A percentile compares a stretch with the other conserved stretches of the same genome.
These are phyloP conservation scores for Emergomyces orientalis DNA, from an alignment of 2,329 filamentous ascomycete species.

Conservation along the genomic window DNA sequence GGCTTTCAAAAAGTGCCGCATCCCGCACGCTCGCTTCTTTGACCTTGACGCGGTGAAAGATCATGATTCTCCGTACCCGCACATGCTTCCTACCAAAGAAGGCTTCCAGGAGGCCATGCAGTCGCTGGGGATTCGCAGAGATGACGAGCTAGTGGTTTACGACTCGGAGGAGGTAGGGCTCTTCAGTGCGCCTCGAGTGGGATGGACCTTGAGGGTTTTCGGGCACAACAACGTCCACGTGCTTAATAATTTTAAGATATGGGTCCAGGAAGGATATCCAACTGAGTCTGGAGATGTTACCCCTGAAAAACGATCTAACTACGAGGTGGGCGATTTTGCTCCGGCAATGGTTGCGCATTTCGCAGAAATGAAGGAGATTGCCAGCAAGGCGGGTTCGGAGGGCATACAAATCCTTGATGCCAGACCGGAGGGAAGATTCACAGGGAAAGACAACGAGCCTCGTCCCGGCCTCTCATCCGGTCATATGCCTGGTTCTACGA, in stretches of 20 bases:
- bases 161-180: constrained; percentile 86
- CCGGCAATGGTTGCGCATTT: constrained; percentile 63
- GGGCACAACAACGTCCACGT: constrained; percentile 83
- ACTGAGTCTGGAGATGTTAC: constrained; percentile 59
- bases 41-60: constrained; percentile 90
- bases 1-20: constrained; percentile 70
- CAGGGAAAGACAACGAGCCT: constrained; percentile 75
- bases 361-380: constrained; percentile 71
- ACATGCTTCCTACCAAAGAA: constrained; percentile 82
- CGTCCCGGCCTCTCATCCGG: constrained; percentile 77
- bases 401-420: constrained; percentile 86
- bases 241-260: constrained; percentile 92
- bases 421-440: constrained; percentile 67
- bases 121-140: constrained; percentile 71
- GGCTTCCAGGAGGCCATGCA: constrained; percentile 83
- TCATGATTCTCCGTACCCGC: constrained; percentile 77
- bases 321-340: constrained; percentile 48
- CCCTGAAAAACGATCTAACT: constrained; percentile 35
- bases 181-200: constrained; percentile 86
- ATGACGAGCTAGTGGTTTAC: constrained; percentile 90
- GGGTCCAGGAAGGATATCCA: constrained; percentile 74
- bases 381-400: constrained; percentile 71
- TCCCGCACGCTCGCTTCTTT: constrained; percentile 89
- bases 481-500: constrained; percentile 83
- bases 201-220: constrained; percentile 86